Evolutionary conservation across 768 basidiomycete species (phyloP), one percentile per base, ranked within the genome.

Genomic region (Panaeolus papilionaceus): DNA sequence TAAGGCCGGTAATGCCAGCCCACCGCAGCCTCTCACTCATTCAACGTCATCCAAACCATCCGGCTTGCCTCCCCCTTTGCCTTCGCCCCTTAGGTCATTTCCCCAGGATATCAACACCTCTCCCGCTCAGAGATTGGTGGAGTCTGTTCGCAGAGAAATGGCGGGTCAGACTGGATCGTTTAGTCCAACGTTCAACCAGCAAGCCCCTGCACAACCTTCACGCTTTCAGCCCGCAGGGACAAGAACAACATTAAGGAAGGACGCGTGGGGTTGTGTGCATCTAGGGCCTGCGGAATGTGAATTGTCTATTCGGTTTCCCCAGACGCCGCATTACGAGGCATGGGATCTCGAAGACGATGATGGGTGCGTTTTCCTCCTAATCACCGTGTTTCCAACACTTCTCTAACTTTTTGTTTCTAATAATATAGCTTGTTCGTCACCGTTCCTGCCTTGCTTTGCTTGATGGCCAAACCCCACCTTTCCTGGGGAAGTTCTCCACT

Each of bases 311-410:
- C 68, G 71, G 23, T 80, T 80, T 64, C 72, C 74, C 14, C 64
- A 75, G 61, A 68, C 75, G 1, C 73, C 76, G 16, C 77, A 81
- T 68, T 78, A 74, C 64, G 80, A 78, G 66, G 71, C 77, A 18
- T 81, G 80, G 80, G 80, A 81, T 67, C 73, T 77, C 70, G 68
- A 61, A 26, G 79, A 81, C 68, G 68, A 76, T 76, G 79, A 62
- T 38, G 79, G 54, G 54, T 58, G 54, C 12, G 54, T 58, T 23
- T 33, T 58, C 6, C 14, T 37, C 14, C 33, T 58, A 44, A 44
- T 44, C 42, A 18, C 42, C 14, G 42, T 44, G 18, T 44, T 44
- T 44, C 42, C 45, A 61, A 33, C 3, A 44, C 16, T 42, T 12
- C 51, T 61, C 14, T 65, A 23, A 42, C 62, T 66, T 37, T 20